Percentiles rank a stretch among this genome's conserved stretches.
Conservation (phyloP, 1,139 yeast species). For the Yamadazyma friedrichii region DNA sequence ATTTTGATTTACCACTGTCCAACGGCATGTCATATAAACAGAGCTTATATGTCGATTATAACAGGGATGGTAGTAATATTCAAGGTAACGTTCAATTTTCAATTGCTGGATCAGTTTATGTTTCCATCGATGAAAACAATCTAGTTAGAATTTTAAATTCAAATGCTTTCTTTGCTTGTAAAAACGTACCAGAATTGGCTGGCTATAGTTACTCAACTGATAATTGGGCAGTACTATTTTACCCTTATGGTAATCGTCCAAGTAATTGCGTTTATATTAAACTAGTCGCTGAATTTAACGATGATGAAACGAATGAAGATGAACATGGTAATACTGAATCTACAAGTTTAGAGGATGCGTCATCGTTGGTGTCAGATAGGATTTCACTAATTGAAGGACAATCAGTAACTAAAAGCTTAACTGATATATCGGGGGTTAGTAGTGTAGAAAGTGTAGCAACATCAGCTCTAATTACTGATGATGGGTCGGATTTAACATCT, state of each 20-base stretch:
- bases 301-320: background rate
- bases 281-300: conserved; percentile 1
- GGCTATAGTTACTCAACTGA: conserved; percentile 2
- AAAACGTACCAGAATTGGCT: conserved; percentile 4
- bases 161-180: conserved; percentile 6
- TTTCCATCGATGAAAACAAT: conserved; percentile 1
- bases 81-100: conserved; percentile 2
- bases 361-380: no score
- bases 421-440: no score
- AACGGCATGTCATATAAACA: background rate
- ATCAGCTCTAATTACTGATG: no score
- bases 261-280: conserved; percentile 3
- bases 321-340: no score
- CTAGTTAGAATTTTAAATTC: conserved; percentile 1
- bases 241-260: conserved; percentile 4
- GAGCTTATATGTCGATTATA: background rate
- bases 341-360: background rate
- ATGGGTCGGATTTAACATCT: no score
- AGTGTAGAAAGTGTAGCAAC: no score
- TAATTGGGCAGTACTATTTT: conserved; percentile 3
- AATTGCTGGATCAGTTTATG: background rate
- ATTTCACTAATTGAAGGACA: no score
- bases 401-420: no score
- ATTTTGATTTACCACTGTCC: background rate
- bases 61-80: background rate